Evolutionary conservation across 2,329 filamentous ascomycete genomes (phyloP).

Genomic region (Mariannaea sp.): DNA sequence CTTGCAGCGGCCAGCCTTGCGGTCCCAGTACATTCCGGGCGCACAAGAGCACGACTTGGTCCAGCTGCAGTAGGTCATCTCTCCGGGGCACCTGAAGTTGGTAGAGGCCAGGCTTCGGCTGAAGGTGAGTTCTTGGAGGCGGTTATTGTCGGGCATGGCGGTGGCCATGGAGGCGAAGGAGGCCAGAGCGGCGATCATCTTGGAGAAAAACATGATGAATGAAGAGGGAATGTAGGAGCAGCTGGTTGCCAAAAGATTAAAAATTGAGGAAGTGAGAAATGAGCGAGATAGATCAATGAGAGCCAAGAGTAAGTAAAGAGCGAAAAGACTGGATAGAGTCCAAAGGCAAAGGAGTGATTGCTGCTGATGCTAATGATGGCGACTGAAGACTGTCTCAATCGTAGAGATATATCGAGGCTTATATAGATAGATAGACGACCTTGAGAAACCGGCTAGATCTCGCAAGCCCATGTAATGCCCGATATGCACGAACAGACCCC

Average conservation of each 20-base stretch:
- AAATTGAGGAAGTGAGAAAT: not conserved
- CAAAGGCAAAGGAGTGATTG: slow-evolving; percentile 9
- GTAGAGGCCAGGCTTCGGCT: not conserved
- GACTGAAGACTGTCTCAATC: too few relatives aligned
- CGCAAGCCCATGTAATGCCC: too few relatives aligned
- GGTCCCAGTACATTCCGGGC: slow-evolving; percentile 48
- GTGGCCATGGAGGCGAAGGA: slow-evolving; percentile 35
- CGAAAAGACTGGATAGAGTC: slow-evolving; percentile 23
- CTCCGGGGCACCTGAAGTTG: slow-evolving; percentile 41
- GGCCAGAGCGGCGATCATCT: slow-evolving; percentile 32
- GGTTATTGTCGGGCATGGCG: slow-evolving; percentile 24
- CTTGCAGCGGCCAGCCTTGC: slow-evolving; percentile 33
- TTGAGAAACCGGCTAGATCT: too few relatives aligned
- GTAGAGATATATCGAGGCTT: too few relatives aligned
- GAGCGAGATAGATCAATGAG: too few relatives aligned
- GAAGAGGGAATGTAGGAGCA: not conserved
- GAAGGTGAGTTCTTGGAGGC: slow-evolving; percentile 28
- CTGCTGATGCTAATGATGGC: too few relatives aligned
- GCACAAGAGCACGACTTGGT: slow-evolving; percentile 50
- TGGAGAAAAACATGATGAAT: slow-evolving; percentile 43
- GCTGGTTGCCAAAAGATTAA: not conserved
- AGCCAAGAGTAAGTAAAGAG: slow-evolving; percentile 17
- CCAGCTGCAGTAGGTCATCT: slow-evolving; percentile 47
- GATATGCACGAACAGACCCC: too few relatives aligned
- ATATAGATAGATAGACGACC: too few relatives aligned